Base-by-base conservation (phyloP, 768 basidiomycete genomes). In the Postia placenta region DNA sequence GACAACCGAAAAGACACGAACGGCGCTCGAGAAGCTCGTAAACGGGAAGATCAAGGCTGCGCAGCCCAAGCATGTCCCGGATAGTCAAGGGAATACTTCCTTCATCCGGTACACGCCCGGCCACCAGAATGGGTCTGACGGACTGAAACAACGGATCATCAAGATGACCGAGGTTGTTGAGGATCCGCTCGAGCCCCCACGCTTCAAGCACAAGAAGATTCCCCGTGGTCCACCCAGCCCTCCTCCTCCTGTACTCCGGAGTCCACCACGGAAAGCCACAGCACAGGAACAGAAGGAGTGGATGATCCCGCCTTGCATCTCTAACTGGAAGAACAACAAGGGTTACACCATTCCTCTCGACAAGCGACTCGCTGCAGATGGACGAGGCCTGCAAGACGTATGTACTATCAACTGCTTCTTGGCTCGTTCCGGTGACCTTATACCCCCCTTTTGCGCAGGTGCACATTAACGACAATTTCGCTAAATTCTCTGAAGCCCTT, bases 311-410 rank as follows among this genome's bases (percentile, higher is more conserved):
- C 96, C 96, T 15, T 98, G 95, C 66, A 97, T 99, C 52, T 95
- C 92, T 23, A 99, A 99, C 69, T 99, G 96, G 96, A 99, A 99
- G 74, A 99, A 99, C 74, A 97, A 98, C 82, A 99, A 98, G 70
- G 96, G 96, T 78, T 99, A 94, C 66, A 98, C 96, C 1, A 97
- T 98, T 60, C 95, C 96, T 30, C 76, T 98, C 27, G 96, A 98
- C 64, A 98, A 99, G 71, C 89, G 95, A 55, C 73, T 99, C 46
- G 96, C 96, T 33, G 95, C 96, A 3, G 96, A 98, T 66, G 95
- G 95, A n/a, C 80, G 95, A 57, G 96, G 96, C 50, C 75, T 99
- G 27, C 96, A 99, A 68, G 96, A 99, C 65, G 95, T 96, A 55
- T 65, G 89, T 74, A 25, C 28, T n/a, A n/a, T 11, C 36, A 24